Conservation (phyloP, 495 filamentous ascomycete genomes). For the Pseudevernia furfuracea region DNA sequence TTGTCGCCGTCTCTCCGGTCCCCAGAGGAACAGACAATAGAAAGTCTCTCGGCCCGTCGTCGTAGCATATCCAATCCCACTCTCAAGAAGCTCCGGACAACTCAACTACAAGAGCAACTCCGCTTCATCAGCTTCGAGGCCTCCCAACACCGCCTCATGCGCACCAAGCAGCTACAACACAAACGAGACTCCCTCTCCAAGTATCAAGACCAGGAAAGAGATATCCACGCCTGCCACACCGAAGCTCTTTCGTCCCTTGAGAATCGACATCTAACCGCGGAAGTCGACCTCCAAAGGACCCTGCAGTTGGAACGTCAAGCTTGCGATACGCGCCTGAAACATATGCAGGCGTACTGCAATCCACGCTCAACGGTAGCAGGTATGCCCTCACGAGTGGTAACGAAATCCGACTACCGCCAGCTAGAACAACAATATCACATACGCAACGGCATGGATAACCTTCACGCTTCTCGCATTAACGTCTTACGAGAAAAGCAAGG, state of each 20-base stretch:
- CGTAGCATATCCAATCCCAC: constrained; percentile 20
- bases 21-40: constrained; percentile 5
- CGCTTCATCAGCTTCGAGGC: constrained; percentile 27
- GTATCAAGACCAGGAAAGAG: constrained; percentile 16
- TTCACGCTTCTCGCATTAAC: constrained; percentile 68
- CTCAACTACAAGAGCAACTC: constrained; percentile 28
- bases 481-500: constrained; percentile 72
- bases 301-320: constrained; percentile 25
- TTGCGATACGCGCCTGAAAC: constrained; percentile 26
- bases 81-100: constrained; percentile 22
- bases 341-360: constrained; percentile 32
- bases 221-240: constrained; percentile 19
- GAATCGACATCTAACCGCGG: constrained; percentile 25
- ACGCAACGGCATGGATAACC: constrained; percentile 60
- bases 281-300: constrained; percentile 24
- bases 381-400: constrained; percentile 43
- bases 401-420: constrained; percentile 51
- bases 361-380: constrained; percentile 11
- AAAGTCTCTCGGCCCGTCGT: constrained; percentile 17
- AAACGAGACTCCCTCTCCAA: constrained; percentile 13
- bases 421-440: constrained; percentile 63
- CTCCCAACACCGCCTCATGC: constrained; percentile 25
- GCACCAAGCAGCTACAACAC: constrained; percentile 17
- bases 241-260: constrained; percentile 25
- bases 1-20: constrained; percentile 13